Conservation (phyloP, 805 yeast species). For the Cyberlindnera bimundalis region DNA sequence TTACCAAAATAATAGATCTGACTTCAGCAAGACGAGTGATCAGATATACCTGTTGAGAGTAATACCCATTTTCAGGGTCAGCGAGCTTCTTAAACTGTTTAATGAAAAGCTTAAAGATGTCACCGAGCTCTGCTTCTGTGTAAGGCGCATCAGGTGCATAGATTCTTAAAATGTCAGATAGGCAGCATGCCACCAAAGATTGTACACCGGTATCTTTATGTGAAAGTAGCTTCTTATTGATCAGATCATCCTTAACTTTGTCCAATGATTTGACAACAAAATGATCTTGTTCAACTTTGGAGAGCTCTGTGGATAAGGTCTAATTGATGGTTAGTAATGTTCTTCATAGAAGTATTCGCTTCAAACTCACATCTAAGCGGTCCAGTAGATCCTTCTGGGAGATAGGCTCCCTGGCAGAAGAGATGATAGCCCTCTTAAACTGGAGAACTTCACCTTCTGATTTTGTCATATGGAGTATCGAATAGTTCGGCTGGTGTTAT, state of each 20-base stretch:
- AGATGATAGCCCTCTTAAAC: slow-evolving; percentile 47
- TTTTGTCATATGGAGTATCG: slow-evolving; percentile 22
- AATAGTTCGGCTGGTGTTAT: too few species aligned
- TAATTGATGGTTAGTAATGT: slow-evolving; percentile 18
- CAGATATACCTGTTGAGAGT: slow-evolving; percentile 58
- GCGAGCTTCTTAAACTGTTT: slow-evolving; percentile 55
- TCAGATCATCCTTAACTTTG: slow-evolving; percentile 46
- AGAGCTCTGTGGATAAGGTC: slow-evolving; percentile 59
- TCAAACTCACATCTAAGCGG: slow-evolving; percentile 44
- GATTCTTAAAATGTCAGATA: slow-evolving; percentile 70
- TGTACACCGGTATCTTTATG: slow-evolving; percentile 68
- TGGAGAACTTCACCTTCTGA: slow-evolving; percentile 26
- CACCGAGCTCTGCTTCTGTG: slow-evolving; percentile 57
- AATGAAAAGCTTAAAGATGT: slow-evolving; percentile 63
- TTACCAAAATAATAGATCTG: slow-evolving; percentile 65
- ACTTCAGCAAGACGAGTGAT: slow-evolving; percentile 71
- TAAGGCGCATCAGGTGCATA: slow-evolving; percentile 92
- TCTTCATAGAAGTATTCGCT: too few species aligned
- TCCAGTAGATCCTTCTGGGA: slow-evolving; percentile 57
- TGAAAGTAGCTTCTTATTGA: slow-evolving; percentile 53
- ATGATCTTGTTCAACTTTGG: slow-evolving; percentile 57
- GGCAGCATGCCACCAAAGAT: slow-evolving; percentile 65
- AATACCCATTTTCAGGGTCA: slow-evolving; percentile 57
- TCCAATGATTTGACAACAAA: slow-evolving; percentile 46
- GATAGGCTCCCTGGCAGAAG: slow-evolving; percentile 55